These are phyloP conservation scores for Apiotrichum veenhuisii DNA, from an alignment of 1,284 basidiomycete genomes.

Conservation along the genomic window DNA sequence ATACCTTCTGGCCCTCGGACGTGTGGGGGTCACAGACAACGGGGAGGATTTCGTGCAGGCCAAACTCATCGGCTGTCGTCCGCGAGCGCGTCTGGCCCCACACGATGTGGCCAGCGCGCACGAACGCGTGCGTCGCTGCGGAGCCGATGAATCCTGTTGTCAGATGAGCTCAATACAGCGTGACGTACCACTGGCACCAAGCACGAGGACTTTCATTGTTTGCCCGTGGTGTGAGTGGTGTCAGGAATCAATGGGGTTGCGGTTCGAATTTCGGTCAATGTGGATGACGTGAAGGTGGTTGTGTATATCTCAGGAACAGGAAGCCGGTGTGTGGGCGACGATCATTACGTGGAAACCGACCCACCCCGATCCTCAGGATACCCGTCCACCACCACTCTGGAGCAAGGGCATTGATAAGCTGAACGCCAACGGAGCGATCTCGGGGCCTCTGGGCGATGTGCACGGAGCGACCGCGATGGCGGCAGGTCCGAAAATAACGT, in stretches of 20 bases:
- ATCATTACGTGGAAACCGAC: too few relatives aligned
- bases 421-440: neutral
- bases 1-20: slow-evolving; percentile 38
- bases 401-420: neutral
- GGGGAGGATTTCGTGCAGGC: slow-evolving; percentile 56
- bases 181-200: slow-evolving; percentile 44
- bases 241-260: too few relatives aligned
- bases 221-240: neutral
- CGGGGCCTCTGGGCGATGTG: neutral
- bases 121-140: slow-evolving; percentile 54
- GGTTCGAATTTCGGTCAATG: too few relatives aligned
- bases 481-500: neutral
- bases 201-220: slow-evolving; percentile 42
- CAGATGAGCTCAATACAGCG: neutral
- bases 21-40: slow-evolving; percentile 51
- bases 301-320: too few relatives aligned
- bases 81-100: slow-evolving; percentile 55
- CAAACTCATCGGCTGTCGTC: slow-evolving; percentile 16
- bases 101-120: slow-evolving; percentile 56
- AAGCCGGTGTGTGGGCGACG: too few relatives aligned
- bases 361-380: too few relatives aligned
- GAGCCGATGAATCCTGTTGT: slow-evolving; percentile 54
- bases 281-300: too few relatives aligned
- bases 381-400: too few relatives aligned
- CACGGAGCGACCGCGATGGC: neutral